phyloP scores from a whole-genome alignment of 345 rosid species.

The Carallia pectinifolia region DNA sequence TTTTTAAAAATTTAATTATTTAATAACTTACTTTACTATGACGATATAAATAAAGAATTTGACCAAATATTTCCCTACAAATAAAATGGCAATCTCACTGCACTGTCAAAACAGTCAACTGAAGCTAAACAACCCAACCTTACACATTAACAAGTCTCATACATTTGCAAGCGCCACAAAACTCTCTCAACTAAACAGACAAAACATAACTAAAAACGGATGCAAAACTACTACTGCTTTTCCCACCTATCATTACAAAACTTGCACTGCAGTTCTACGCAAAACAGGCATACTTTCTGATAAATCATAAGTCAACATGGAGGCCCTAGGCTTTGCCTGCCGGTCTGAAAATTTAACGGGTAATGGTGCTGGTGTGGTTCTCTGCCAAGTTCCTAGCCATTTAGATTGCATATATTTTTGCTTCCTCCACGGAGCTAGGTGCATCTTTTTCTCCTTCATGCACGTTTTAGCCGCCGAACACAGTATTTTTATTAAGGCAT shows the following conservation, averaged over 20 bases:
- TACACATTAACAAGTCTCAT: too few relatives aligned
- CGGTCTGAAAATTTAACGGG: conserved; percentile 28
- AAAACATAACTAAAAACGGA: too few relatives aligned
- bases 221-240: too few relatives aligned
- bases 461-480: conserved; percentile 67
- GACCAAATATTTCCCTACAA: too few relatives aligned
- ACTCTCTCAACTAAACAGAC: not conserved
- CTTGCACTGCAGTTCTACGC: conserved; percentile 45
- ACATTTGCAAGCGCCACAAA: not conserved
- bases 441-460: conserved; percentile 83
- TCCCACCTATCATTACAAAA: conserved; percentile 35
- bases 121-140: too few relatives aligned
- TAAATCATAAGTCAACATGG: conserved; percentile 68
- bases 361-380: conserved; percentile 15
- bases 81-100: too few relatives aligned
- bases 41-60: too few relatives aligned
- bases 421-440: conserved; percentile 91
- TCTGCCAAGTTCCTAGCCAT: conserved; percentile 66
- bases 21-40: too few relatives aligned
- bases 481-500: conserved; percentile 57
- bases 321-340: conserved; percentile 52
- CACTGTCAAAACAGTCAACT: too few relatives aligned
- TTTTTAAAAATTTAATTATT: too few relatives aligned
- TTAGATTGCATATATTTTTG: conserved; percentile 86
- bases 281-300: conserved; percentile 37